These are phyloP conservation scores for Phytophthora pistaciae DNA, from an alignment of 352 stramenopile species.

Conservation along the genomic window DNA sequence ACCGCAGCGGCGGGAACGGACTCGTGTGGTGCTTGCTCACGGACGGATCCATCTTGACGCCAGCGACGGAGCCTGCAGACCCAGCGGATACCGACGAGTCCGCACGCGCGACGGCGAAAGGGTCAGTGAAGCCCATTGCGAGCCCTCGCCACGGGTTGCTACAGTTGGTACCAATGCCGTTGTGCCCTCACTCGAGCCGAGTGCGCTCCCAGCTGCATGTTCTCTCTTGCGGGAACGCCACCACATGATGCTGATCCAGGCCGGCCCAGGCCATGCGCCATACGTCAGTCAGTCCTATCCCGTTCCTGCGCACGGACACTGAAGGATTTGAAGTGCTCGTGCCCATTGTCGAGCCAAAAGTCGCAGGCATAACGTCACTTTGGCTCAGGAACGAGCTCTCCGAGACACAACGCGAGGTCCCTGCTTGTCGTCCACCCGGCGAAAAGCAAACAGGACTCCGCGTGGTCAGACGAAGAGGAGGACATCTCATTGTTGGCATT, in stretches of 20 bases:
- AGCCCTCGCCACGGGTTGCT: conserved; percentile 1
- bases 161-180: conserved; percentile 16
- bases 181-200: conserved; percentile 17
- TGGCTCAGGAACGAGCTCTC: background rate
- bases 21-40: conserved; percentile 34
- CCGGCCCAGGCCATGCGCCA: conserved; percentile 36
- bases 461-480: too few relatives aligned
- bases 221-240: conserved; percentile 20
- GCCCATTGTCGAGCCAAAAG: background rate
- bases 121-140: conserved; percentile 31
- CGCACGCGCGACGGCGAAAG: conserved; percentile 19
- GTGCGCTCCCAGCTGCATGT: conserved; percentile 4
- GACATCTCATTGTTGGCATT: background rate
- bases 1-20: conserved; percentile 47
- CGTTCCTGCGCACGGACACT: conserved; percentile 14
- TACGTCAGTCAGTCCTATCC: conserved; percentile 46
- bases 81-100: conserved; percentile 6
- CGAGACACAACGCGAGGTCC: too few relatives aligned
- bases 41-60: conserved; percentile 15
- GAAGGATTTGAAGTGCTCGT: conserved; percentile 19
- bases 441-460: conserved; percentile 11
- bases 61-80: conserved; percentile 5
- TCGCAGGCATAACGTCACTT: conserved; percentile 22
- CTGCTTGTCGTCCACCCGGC: too few relatives aligned
- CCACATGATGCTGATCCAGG: conserved; percentile 21